Evolutionary conservation across 352 stramenopile genomes (phyloP).

Genomic region (Phytophthora fragariae): DNA sequence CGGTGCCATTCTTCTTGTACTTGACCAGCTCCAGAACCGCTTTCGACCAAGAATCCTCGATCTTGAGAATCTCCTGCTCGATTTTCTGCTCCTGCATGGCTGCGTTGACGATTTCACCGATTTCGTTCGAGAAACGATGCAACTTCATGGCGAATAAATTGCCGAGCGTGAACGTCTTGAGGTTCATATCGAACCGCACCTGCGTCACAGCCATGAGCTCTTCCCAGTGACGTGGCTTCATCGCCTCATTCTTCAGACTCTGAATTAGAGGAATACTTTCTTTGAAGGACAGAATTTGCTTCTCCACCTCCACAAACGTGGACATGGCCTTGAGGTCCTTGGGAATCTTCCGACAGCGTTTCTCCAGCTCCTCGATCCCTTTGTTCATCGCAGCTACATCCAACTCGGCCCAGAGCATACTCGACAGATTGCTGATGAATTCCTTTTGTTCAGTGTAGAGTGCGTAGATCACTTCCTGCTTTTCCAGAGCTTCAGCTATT

Average conservation of each 20-base stretch:
- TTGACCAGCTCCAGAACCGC: constrained; percentile 92
- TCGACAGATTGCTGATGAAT: constrained; percentile 90
- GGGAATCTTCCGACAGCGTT: constrained; percentile 91
- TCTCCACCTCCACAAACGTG: constrained; percentile 93
- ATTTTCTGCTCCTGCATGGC: constrained; percentile 96
- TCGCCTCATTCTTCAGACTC: constrained; percentile 94
- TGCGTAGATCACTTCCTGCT: constrained; percentile 91
- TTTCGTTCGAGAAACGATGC: constrained; percentile 88
- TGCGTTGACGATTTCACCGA: constrained; percentile 94
- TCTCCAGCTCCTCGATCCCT: constrained; percentile 94
- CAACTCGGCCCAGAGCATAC: constrained; percentile 94
- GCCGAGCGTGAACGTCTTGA: constrained; percentile 92
- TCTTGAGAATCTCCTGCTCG: constrained; percentile 93
- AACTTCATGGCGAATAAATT: constrained; percentile 95
- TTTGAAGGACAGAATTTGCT: constrained; percentile 93
- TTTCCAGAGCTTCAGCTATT: constrained; percentile 86
- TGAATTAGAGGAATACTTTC: constrained; percentile 95
- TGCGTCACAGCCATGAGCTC: constrained; percentile 91
- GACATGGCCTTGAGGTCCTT: constrained; percentile 92
- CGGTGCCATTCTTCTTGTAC: constrained; percentile 92
- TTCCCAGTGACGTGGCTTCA: constrained; percentile 93
- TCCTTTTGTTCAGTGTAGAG: constrained; percentile 95
- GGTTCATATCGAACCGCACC: constrained; percentile 93
- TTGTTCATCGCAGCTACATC: constrained; percentile 93
- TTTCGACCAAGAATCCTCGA: constrained; percentile 92